Conservation (phyloP, 768 basidiomycete species). For the Paxillus rubicundulus region DNA sequence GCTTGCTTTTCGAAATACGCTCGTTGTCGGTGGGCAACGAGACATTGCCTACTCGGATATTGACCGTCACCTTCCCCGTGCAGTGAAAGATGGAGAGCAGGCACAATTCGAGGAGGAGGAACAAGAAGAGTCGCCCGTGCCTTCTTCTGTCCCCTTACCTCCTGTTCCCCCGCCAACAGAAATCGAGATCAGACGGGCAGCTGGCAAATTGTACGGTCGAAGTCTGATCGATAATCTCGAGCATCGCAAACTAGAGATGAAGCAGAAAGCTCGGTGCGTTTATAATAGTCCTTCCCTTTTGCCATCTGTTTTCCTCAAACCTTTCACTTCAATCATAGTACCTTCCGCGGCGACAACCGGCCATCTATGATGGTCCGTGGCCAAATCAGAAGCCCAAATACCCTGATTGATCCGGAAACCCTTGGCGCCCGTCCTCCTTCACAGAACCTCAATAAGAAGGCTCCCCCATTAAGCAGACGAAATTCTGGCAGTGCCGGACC, state of each 20-base stretch:
- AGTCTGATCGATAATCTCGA: conserved; percentile 92
- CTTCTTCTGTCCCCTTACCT: conserved; percentile 30
- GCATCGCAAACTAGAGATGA: conserved; percentile 76
- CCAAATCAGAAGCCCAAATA: conserved; percentile 51
- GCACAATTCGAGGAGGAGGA: conserved; percentile 46
- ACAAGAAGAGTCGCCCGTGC: conserved; percentile 37
- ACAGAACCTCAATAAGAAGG: conserved; percentile 45
- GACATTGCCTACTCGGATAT: conserved; percentile 63
- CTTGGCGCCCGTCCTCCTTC: conserved; percentile 49
- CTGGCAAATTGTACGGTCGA: conserved; percentile 84
- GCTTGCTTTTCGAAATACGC: conserved; percentile 79
- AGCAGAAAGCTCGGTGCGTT: conserved; percentile 77
- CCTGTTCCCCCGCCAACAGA: conserved; percentile 33
- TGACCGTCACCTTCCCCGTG: conserved; percentile 62
- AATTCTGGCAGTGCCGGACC: conserved; percentile 58
- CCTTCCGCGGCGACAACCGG: conserved; percentile 84
- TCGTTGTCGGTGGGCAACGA: conserved; percentile 65
- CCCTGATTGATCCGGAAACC: conserved; percentile 70
- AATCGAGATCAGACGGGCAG: conserved; percentile 42
- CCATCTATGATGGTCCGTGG: conserved; percentile 91
- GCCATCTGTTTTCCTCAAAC: conserved; percentile 6
- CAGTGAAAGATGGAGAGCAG: conserved; percentile 77
- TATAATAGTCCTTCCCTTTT: neutral
- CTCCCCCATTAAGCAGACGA: conserved; percentile 42
- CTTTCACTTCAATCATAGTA: conserved; percentile 41